phyloP scores from a whole-genome alignment of 495 filamentous ascomycete genomes.

The Xylaria grammica region DNA sequence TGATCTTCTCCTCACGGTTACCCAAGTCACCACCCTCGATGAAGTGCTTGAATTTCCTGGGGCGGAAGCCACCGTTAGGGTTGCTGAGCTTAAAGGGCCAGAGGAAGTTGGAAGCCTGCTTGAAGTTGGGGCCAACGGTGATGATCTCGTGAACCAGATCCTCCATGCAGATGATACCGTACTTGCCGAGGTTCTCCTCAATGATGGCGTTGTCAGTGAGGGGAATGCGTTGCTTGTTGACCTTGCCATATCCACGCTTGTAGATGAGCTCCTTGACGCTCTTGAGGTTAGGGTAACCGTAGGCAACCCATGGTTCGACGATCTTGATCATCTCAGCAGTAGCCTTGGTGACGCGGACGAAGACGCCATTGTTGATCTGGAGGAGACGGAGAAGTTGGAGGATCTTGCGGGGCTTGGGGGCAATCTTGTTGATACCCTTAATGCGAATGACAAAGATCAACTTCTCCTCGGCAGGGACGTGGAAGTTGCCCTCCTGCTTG shows the following conservation, averaged over 20 bases:
- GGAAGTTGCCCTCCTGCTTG: slow-evolving; percentile 91
- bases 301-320: slow-evolving; percentile 97
- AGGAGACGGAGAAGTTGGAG: slow-evolving; percentile 97
- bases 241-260: slow-evolving; percentile 98
- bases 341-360: slow-evolving; percentile 96
- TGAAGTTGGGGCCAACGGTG: slow-evolving; percentile 99
- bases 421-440: slow-evolving; percentile 99
- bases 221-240: slow-evolving; percentile 93
- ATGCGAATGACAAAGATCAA: slow-evolving; percentile 98
- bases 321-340: slow-evolving; percentile 97
- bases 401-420: slow-evolving; percentile 99
- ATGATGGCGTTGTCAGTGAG: slow-evolving; percentile 98
- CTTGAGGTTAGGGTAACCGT: slow-evolving; percentile 99
- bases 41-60: slow-evolving; percentile 98
- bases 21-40: slow-evolving; percentile 98
- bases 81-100: slow-evolving; percentile 99
- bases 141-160: slow-evolving; percentile 99
- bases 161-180: slow-evolving; percentile 99
- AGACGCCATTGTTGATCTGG: slow-evolving; percentile 99
- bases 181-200: slow-evolving; percentile 94
- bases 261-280: slow-evolving; percentile 98
- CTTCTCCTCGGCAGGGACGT: slow-evolving; percentile 92
- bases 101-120: slow-evolving; percentile 99
- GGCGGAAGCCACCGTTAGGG: slow-evolving; percentile 93
- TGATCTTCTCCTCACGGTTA: slow-evolving; percentile 99